A percentile compares a stretch with the other conserved stretches of the same genome.
phyloP scores from a whole-genome alignment of 805 yeast genomes.

The Kuraishia hungarica region DNA sequence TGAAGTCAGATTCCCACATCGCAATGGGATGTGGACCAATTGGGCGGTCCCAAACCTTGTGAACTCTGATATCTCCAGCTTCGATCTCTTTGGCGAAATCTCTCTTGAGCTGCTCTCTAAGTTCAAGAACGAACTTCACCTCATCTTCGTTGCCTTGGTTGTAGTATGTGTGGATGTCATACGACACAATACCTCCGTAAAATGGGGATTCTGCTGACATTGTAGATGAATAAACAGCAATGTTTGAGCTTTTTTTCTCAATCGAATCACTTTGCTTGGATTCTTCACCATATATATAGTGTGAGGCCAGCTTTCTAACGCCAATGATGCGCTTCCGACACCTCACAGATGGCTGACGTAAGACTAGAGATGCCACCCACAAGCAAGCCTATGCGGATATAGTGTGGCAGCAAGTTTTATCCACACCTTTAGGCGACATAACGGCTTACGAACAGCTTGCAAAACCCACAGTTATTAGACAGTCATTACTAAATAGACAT shows the following conservation, averaged over 20 bases:
- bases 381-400: background rate
- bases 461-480: too few species aligned
- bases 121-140: slow-evolving; percentile 19
- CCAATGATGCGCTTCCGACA: background rate
- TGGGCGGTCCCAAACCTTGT: slow-evolving; percentile 36
- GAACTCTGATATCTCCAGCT: slow-evolving; percentile 31
- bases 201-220: slow-evolving; percentile 1
- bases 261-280: background rate
- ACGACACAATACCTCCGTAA: slow-evolving; percentile 24
- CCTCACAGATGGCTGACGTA: background rate
- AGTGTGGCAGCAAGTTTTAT: background rate
- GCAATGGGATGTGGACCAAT: slow-evolving; percentile 52
- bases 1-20: slow-evolving; percentile 52
- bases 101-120: slow-evolving; percentile 14
- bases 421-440: too few species aligned
- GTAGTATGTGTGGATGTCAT: slow-evolving; percentile 52
- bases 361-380: background rate
- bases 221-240: too few species aligned
- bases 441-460: too few species aligned
- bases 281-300: background rate
- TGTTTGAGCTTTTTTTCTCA: too few species aligned
- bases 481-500: too few species aligned
- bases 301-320: background rate
- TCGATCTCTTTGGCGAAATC: slow-evolving; percentile 18
- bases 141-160: slow-evolving; percentile 25